These are phyloP conservation scores for Coelastrella sp. DNA, from an alignment of 139 green algal species.

Conservation along the genomic window DNA sequence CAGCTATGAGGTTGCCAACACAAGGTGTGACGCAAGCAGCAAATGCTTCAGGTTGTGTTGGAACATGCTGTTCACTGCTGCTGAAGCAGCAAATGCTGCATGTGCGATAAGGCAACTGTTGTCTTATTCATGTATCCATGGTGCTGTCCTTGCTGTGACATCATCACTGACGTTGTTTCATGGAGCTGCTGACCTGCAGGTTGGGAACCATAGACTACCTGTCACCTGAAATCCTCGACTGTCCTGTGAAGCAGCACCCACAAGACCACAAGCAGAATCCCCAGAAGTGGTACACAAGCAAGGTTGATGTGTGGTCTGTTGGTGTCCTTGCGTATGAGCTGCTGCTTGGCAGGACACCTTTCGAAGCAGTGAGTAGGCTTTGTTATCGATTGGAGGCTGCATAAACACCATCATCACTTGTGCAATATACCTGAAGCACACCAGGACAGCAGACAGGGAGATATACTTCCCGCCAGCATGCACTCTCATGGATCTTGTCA, in stretches of 20 bases:
- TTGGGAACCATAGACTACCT: conserved; percentile 82
- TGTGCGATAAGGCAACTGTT: no score
- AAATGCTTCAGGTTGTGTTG: no score
- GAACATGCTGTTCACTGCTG: no score
- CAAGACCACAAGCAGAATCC: conserved; percentile 70
- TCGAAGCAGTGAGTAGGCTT: conserved; percentile 58
- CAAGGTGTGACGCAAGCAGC: neutral
- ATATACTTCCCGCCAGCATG: no score
- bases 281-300: conserved; percentile 62
- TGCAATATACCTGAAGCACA: no score
- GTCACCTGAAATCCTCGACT: conserved; percentile 74
- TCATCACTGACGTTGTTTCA: neutral
- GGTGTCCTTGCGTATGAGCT: conserved; percentile 75
- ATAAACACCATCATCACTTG: no score
- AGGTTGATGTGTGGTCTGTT: conserved; percentile 71
- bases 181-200: conserved; percentile 32
- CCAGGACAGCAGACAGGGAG: no score
- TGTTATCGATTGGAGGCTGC: neutral
- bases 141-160: no score
- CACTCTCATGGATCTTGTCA: no score
- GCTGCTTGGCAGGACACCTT: conserved; percentile 64
- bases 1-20: conserved; percentile 64
- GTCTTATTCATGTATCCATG: no score
- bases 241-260: conserved; percentile 68
- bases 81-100: no score